Evolutionary conservation across 208 protist species (phyloP), one percentile per base, ranked within the genome.

Genomic region (Wallacemonas sp.): DNA sequence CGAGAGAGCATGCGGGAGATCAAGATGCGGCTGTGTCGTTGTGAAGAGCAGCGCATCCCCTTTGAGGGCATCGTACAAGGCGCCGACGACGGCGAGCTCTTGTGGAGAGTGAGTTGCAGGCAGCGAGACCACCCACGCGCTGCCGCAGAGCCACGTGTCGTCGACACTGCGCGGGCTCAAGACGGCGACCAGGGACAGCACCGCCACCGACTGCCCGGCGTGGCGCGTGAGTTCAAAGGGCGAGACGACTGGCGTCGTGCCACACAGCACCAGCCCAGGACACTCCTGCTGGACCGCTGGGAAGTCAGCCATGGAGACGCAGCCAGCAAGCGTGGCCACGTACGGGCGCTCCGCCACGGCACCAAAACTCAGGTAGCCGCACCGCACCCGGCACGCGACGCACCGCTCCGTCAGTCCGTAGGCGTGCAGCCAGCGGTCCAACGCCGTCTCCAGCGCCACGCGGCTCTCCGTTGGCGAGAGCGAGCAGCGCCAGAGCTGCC

Each of bases 61-160:
- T 0, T 46, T 32, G 39, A 76, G 64, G 16, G 36, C 30, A 24
- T 33, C 17, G 55, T 73, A 80, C 24, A 60, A 26, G 12, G 48
- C 30, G 21, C 6, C 34, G 38, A 73, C 58, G n/a, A 46, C 68
- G 27, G 52, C 49, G 9, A 19, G 4, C 3, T 54, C 62, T 29
- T 58, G 9, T 11, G 14, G 0, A 19, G 29, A n/a, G 36, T 43
- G 36, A 23, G 41, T 39, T 23, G 67, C 63, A 17, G 43, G 48
- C 33, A 66, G 36, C 12, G 38, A 19, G 12, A 93, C 41, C 14
- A 80, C 36, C 87, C 83, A 90, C 23, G 74, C 72, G 58, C 88
- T 76, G 0, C 81, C 87, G 39, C 73, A 84, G 33, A 93, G 44
- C 19, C 70, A 38, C 5, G 70, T 61, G 33, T 93, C 87, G 30